Evolutionary conservation across 805 yeast genomes (phyloP).

Genomic region (Metschnikowia continentalis): DNA sequence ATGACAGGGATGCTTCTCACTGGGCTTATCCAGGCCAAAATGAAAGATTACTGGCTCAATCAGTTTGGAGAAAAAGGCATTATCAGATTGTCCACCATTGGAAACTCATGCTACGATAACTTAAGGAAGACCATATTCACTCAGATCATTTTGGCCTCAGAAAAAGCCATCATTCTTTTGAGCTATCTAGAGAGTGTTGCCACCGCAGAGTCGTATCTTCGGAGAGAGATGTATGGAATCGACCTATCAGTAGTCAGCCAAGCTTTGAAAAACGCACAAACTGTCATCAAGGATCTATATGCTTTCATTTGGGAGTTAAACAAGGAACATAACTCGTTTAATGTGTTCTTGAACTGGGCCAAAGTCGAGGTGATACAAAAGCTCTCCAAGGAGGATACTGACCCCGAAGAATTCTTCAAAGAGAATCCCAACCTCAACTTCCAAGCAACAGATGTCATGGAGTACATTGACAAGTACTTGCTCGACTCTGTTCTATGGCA

Average conservation of each 20-base stretch:
- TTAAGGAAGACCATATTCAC: conserved; percentile 45
- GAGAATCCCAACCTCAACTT: conserved; percentile 15
- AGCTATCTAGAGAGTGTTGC: conserved; percentile 37
- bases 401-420: conserved; percentile 12
- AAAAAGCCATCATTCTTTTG: conserved; percentile 47
- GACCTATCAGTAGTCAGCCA: conserved; percentile 1
- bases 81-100: conserved; percentile 50
- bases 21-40: conserved; percentile 46
- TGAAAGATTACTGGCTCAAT: conserved; percentile 59
- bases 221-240: conserved; percentile 11
- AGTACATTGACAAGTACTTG: conserved; percentile 12
- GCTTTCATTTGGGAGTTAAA: conserved; percentile 40
- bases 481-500: conserved; percentile 11
- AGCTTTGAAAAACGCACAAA: conserved; percentile 16
- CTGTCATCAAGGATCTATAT: conserved; percentile 31
- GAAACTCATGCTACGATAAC: conserved; percentile 48
- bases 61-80: conserved; percentile 65
- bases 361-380: conserved; percentile 33
- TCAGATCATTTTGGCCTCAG: conserved; percentile 51
- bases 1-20: conserved; percentile 49
- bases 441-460: conserved; percentile 13
- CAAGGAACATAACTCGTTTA: conserved; percentile 44
- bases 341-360: conserved; percentile 44
- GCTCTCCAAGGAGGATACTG: conserved; percentile 36
- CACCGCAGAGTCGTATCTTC: conserved; percentile 7